A percentile compares a stretch with the other conserved stretches of the same genome.
Conservation (phyloP, 2,329 filamentous ascomycete species). For the Niveomyces coronatus region DNA sequence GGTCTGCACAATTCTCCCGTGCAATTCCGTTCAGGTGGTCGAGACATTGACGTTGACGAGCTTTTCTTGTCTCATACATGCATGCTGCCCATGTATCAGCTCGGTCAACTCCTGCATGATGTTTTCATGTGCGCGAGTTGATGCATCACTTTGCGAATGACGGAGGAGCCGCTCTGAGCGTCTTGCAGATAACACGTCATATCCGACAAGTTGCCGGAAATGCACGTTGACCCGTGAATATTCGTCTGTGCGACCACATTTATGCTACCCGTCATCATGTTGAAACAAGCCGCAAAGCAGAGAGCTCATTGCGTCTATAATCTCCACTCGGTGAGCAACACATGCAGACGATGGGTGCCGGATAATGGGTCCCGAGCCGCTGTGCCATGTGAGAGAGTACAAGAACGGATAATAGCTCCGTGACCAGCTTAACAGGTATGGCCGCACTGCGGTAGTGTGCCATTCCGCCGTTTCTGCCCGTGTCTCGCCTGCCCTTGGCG, state of each 20-base stretch:
- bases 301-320: neutral
- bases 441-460: too few species aligned
- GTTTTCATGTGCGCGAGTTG: too few species aligned
- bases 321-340: slow-evolving; percentile 9
- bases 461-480: too few species aligned
- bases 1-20: neutral
- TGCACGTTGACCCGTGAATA: neutral
- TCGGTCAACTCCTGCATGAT: neutral
- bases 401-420: neutral
- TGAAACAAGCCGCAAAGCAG: neutral
- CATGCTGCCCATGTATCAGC: neutral
- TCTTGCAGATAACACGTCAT: neutral
- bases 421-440: too few species aligned
- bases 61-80: neutral
- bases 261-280: neutral
- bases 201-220: neutral
- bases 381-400: neutral
- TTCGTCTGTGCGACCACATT: neutral
- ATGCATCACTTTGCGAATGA: too few species aligned
- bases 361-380: neutral
- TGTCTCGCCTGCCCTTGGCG: too few species aligned
- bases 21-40: slow-evolving; percentile 9
- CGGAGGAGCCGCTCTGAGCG: neutral
- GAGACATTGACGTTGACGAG: too few species aligned
- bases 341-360: slow-evolving; percentile 1